Percentiles rank a stretch among this genome's conserved stretches.
Conservation (phyloP, 495 filamentous ascomycete species). For the Tuber indicum region DNA sequence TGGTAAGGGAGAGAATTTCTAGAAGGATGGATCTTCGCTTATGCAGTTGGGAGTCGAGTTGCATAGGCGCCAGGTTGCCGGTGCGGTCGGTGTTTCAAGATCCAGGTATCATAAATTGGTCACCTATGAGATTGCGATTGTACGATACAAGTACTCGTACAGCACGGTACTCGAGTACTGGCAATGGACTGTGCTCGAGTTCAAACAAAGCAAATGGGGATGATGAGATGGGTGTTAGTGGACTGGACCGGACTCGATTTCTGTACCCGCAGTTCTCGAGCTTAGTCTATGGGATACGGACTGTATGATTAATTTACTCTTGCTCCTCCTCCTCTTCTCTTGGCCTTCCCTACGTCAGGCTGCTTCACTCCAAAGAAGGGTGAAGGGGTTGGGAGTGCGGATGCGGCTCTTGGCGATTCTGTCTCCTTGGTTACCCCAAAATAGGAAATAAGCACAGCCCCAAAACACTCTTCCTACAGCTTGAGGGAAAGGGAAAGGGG, state of each 20-base stretch:
- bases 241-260: too few relatives aligned
- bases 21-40: slow-evolving; percentile 1
- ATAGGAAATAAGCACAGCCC: not conserved
- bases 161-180: too few relatives aligned
- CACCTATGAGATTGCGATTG: not conserved
- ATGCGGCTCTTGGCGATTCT: not conserved
- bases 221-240: not conserved
- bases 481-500: not conserved
- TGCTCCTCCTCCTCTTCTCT: not conserved
- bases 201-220: not conserved
- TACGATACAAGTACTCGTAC: not conserved
- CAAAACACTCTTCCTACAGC: not conserved
- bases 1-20: not conserved
- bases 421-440: not conserved
- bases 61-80: slow-evolving; percentile 5
- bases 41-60: slow-evolving; percentile 5
- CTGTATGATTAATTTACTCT: too few relatives aligned
- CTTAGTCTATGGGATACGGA: too few relatives aligned
- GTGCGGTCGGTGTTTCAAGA: slow-evolving; percentile 10
- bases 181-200: not conserved
- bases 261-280: too few relatives aligned
- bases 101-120: not conserved
- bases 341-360: not conserved
- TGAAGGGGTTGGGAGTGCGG: not conserved
- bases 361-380: not conserved